Evolutionary conservation across 1,284 basidiomycete genomes (phyloP), one percentile per base, ranked within the genome.

Genomic region (Pseudozyma thailandica): DNA sequence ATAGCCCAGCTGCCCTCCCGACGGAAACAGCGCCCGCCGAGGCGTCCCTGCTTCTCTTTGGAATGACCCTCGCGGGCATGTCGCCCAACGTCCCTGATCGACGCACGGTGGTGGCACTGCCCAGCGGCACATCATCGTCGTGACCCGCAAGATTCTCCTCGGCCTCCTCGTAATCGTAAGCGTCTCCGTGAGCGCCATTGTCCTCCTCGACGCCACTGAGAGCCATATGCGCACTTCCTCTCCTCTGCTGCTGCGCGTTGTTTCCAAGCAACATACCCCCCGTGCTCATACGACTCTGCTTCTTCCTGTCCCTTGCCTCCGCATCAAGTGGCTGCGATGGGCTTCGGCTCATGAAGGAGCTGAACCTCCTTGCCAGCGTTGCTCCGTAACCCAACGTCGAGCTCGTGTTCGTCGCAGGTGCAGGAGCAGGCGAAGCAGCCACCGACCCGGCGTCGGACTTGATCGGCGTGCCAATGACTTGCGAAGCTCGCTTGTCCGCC

Each of bases 271-370:
- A 45, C 64, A 78, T 75, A n/a, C 55, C 72, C 18, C 74, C 74
- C 23, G 72, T 75, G 56, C 75, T 76, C 74, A 79, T 74, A 18
- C 77, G 53, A 38, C 63, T 66, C 27, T 68, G 68, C 53, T 77
- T 70, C 44, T 77, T 72, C 35, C 72, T 70, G 47, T 79, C 77
- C 18, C 61, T 41, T 4, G 59, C 57, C 20, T 77, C 76, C 10
- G 61, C 57, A 49, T 78, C 77, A 20, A 72, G 31, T 31, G 75
- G 68, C 30, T 56, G 72, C 49, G 73, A 71, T 0, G 78, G 78
- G 12, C 74, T 77, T 5, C 77, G 65, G 18, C 74, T 62, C 41
- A 77, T 68, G 51, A 82, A 62, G 8, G 73, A 72, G 44, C 80
- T 80, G 56, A 79, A 79, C 8, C 79, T 62, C 16, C 76, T 71